Evolutionary conservation across 352 stramenopile species (phyloP), one percentile per base, ranked within the genome.

Genomic region (Blastocystis sp.): DNA sequence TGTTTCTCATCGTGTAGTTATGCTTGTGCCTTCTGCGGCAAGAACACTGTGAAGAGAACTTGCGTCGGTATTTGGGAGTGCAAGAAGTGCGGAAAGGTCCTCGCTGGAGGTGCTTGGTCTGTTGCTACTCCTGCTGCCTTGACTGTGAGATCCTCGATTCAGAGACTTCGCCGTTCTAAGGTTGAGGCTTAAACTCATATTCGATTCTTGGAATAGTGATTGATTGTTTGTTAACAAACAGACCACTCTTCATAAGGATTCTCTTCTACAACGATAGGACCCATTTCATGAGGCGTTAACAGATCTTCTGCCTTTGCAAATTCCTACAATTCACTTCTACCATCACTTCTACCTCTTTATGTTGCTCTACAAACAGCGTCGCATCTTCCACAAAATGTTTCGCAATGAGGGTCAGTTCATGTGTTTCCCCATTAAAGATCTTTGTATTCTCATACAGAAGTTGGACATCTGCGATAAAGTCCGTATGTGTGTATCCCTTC

Each of bases 1-100:
- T 80, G 49, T 80, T 59, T 35, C 14, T 35, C 19, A 32, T n/a
- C 7, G 29, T 24, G 12, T 83, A 87, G 65, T 61, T 87, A 87
- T 58, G 67, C 77, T 51, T 99, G 97, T 91, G 92, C 96, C 74
- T 99, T 99, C 93, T 99, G 97, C 92, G 97, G 96, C 89, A 99
- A 99, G 93, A 94, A 98, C 91, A 93, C 91, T 58, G 89, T 93
- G 42, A 93, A 92, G 93, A 89, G 93, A 77, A 89, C 89, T 39
- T 91, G 93, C 88, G 95, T 94, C 37, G 97, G 97, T 88, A 99
- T 99, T 91, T 99, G 97, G 97, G 93, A 97, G 88, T 99, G 97
- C 94, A 95, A 93, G 87, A 94, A 93, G 87, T 99, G 97, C 94
- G 92, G 95, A 90, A 99, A 98, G 94, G 93, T 93, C 71, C 93